These are phyloP conservation scores for Aspergillus persii DNA, from an alignment of 2,329 filamentous ascomycete species.

Conservation along the genomic window DNA sequence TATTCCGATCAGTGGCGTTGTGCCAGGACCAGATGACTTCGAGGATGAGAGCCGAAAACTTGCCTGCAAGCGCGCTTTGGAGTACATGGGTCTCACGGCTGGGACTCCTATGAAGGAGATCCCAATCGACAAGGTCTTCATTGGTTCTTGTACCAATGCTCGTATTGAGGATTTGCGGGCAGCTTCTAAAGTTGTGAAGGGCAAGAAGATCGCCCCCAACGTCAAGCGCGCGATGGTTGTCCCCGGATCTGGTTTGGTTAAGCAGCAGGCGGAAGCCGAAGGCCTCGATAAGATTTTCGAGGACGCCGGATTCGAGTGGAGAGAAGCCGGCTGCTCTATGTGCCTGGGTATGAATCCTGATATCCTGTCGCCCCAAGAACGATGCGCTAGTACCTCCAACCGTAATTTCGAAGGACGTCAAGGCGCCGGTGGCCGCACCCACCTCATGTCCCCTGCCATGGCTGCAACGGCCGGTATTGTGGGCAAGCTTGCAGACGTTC, in stretches of 20 bases:
- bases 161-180: constrained; percentile 92
- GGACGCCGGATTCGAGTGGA: constrained; percentile 95
- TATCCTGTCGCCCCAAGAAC: constrained; percentile 86
- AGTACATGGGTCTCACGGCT: constrained; percentile 92
- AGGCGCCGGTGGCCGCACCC: constrained; percentile 85
- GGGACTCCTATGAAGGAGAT: constrained; percentile 93
- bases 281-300: constrained; percentile 89
- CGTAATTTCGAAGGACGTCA: constrained; percentile 97
- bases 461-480: constrained; percentile 86
- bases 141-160: constrained; percentile 96
- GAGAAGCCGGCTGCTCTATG: constrained; percentile 98
- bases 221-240: constrained; percentile 96
- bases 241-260: constrained; percentile 90
- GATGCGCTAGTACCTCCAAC: constrained; percentile 93
- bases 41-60: constrained; percentile 74
- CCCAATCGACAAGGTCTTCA: constrained; percentile 90
- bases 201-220: constrained; percentile 81
- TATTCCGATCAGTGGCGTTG: constrained; percentile 85
- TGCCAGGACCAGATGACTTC: constrained; percentile 88
- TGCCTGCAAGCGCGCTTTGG: constrained; percentile 74
- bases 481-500: constrained; percentile 88
- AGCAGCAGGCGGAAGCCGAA: constrained; percentile 85
- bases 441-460: constrained; percentile 97
- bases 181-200: constrained; percentile 81
- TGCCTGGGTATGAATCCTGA: constrained; percentile 99